Percentiles rank a stretch among this genome's conserved stretches.
Conservation (phyloP, 306 rosid genomes). For the Mimosa pudica region DNA sequence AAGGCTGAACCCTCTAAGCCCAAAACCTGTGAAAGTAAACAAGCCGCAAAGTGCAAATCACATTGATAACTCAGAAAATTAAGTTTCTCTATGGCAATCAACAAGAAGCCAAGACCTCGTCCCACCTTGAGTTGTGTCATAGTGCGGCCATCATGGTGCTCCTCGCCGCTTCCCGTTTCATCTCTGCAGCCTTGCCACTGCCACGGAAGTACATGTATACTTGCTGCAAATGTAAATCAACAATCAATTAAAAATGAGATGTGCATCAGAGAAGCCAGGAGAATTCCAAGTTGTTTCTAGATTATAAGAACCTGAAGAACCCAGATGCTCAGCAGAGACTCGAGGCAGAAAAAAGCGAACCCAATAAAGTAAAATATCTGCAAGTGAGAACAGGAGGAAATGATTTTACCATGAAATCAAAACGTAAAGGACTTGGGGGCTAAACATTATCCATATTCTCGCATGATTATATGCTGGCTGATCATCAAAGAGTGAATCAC, state of each 20-base stretch:
- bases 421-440: neutral
- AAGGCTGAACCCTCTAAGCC: conserved; percentile 29
- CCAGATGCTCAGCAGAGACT: conserved; percentile 87
- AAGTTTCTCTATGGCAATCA: conserved; percentile 21
- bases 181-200: conserved; percentile 77
- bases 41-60: conserved; percentile 29
- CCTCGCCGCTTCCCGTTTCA: conserved; percentile 82
- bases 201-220: conserved; percentile 94
- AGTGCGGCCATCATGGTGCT: conserved; percentile 86
- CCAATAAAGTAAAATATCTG: conserved; percentile 92
- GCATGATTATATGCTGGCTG: neutral
- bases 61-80: conserved; percentile 29
- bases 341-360: conserved; percentile 64
- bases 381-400: conserved; percentile 38
- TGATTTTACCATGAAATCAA: neutral
- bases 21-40: conserved; percentile 31
- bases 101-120: conserved; percentile 13
- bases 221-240: conserved; percentile 63
- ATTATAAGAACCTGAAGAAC: conserved; percentile 79
- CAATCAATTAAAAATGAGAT: conserved; percentile 27
- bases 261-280: conserved; percentile 1
- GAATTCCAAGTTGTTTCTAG: conserved; percentile 15
- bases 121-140: conserved; percentile 35
- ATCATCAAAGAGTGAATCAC: neutral
- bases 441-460: conserved; percentile 19